phyloP scores from a whole-genome alignment of 2,329 filamentous ascomycete species.

The Torrubiella hemipterigena region DNA sequence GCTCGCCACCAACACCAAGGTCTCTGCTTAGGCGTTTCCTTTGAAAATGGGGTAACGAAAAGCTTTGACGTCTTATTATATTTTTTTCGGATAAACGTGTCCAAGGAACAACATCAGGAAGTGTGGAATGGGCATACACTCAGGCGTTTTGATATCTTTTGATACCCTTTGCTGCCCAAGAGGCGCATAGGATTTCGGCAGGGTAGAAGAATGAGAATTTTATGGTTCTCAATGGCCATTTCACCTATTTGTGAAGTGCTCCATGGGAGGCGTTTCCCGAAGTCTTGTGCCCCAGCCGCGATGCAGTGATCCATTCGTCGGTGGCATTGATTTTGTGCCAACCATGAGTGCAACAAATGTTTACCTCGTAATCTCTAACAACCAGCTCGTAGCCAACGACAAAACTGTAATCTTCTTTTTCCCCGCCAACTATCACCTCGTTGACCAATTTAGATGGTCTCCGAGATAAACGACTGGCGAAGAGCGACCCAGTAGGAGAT shows the following conservation, averaged over 20 bases:
- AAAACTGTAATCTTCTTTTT: constrained; percentile 1
- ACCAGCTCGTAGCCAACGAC: neutral
- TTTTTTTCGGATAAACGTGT: neutral
- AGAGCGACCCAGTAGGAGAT: constrained; percentile 50
- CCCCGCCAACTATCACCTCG: constrained; percentile 83
- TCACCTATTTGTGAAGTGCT: constrained; percentile 56
- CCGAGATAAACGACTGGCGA: constrained; percentile 91
- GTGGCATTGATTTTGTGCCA: constrained; percentile 5
- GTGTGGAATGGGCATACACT: constrained; percentile 23
- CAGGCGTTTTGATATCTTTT: constrained; percentile 20
- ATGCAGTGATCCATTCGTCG: constrained; percentile 7
- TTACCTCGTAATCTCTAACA: neutral
- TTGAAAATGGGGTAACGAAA: constrained; percentile 4
- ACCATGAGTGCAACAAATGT: constrained; percentile 1
- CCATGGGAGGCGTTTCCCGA: constrained; percentile 67
- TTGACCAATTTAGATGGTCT: constrained; percentile 63
- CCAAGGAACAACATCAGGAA: constrained; percentile 8
- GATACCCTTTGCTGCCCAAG: too few relatives aligned
- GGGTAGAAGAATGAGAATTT: constrained; percentile 32
- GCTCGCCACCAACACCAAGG: constrained; percentile 60
- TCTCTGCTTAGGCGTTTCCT: constrained; percentile 35
- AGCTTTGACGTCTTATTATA: constrained; percentile 11
- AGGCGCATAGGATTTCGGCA: constrained; percentile 12
- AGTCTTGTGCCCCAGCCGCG: constrained; percentile 26
- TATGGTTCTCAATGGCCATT: constrained; percentile 58